These are phyloP conservation scores for Setaria viridis DNA, from an alignment of 202 grass and related monocot species.

Conservation along the genomic window DNA sequence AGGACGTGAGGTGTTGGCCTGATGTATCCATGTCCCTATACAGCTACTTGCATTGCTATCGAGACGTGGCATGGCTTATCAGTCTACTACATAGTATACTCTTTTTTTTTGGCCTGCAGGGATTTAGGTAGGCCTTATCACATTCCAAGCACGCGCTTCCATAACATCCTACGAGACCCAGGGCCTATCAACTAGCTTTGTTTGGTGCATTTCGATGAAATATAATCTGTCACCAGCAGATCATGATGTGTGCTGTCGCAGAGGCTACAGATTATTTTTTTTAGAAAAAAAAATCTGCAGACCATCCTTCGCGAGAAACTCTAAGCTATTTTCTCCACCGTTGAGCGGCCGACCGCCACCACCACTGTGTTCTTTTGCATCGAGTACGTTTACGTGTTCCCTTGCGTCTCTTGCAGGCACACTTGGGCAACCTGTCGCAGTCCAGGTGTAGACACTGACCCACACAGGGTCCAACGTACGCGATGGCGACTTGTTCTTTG, in stretches of 20 bases:
- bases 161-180: slow-evolving; percentile 1
- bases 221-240: neutral
- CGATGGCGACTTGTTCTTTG: neutral
- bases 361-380: neutral
- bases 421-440: neutral
- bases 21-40: neutral
- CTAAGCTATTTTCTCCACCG: neutral
- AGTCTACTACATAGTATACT: neutral
- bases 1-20: slow-evolving; percentile 4
- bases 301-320: neutral
- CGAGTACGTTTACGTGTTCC: neutral
- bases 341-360: slow-evolving; percentile 1
- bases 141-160: slow-evolving; percentile 40
- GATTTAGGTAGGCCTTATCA: slow-evolving; percentile 50
- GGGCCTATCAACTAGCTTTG: too few relatives aligned
- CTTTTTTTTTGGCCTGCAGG: slow-evolving; percentile 11
- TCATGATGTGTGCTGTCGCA: too few relatives aligned
- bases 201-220: slow-evolving; percentile 41
- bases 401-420: neutral
- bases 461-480: neutral
- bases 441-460: slow-evolving; percentile 12
- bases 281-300: neutral
- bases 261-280: too few relatives aligned
- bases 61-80: slow-evolving; percentile 61
- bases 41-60: slow-evolving; percentile 34